Evolutionary conservation across 2,329 filamentous ascomycete genomes (phyloP), one percentile per base, ranked within the genome.

Genomic region (Paramyrothecium roridum): DNA sequence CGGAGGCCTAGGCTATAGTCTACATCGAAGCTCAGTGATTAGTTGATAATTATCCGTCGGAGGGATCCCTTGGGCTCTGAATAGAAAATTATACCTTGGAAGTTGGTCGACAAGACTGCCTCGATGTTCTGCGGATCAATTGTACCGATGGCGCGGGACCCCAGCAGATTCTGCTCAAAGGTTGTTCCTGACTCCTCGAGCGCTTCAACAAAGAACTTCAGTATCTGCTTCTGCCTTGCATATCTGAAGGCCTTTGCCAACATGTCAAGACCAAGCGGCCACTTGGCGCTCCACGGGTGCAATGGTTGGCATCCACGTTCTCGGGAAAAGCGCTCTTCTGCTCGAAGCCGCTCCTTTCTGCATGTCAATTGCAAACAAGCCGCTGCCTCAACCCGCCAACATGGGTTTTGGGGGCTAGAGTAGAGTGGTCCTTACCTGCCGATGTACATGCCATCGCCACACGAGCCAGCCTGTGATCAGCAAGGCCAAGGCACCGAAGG

Each of bases 61-160:
- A 30, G 10, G 10, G 26, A 30, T 30, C n/a, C n/a, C n/a, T n/a
- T n/a, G n/a, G n/a, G n/a, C n/a, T n/a, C 8, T 22, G 12, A 22
- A 48, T n/a, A 3, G 16, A 48, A 6, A n/a, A 20, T 30, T 22
- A 11, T 54, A 56, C 55, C 52, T 16, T 70, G 65, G 59, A 81
- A 82, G 48, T 79, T 73, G 2, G 74, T 75, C 1, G 79, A 75
- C 3, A 83, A 69, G 10, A 82, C 70, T 1, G 78, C 73, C 60
- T 82, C 76, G 46, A 83, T 68, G 56, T 82, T 83, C 50, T 75
- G 72, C 2, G 74, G 71, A 45, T 81, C 79, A 16, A 64, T 34
- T 13, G 58, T 60, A 26, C 52, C 33, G 34, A 56, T 63, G 13
- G 43, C 20, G 4, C 49, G 43, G 8, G 26, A 33, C 11, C 56